phyloP scores from a whole-genome alignment of 2,329 filamentous ascomycete species.

The Fusarium haematococcum region DNA sequence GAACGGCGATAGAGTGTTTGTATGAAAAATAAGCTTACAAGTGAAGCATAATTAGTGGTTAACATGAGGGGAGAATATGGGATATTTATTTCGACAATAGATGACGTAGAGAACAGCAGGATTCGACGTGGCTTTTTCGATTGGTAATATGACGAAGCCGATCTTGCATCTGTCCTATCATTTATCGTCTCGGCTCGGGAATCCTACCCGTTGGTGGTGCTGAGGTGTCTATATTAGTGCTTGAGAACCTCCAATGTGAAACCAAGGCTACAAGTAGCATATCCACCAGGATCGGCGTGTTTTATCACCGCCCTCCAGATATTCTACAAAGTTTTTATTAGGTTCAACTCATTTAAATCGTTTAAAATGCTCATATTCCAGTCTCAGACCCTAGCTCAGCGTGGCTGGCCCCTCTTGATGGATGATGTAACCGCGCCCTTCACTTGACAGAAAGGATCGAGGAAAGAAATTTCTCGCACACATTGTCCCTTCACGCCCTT shows the following conservation, averaged over 20 bases:
- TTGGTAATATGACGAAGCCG: not conserved
- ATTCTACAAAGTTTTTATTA: not conserved
- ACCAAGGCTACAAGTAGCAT: no score
- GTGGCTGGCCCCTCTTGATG: not conserved
- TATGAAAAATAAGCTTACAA: not conserved
- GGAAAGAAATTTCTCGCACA: not conserved
- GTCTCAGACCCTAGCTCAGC: not conserved
- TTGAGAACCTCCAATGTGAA: not conserved
- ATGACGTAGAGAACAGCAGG: not conserved
- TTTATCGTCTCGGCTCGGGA: not conserved
- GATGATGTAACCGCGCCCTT: conserved; percentile 30
- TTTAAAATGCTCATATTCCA: fast-evolving
- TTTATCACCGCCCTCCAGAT: not conserved
- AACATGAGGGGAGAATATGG: not conserved
- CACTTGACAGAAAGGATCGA: conserved; percentile 11
- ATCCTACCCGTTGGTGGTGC: not conserved
- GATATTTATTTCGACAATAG: not conserved
- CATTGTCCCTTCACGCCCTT: not conserved
- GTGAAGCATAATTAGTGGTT: not conserved
- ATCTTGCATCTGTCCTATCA: not conserved
- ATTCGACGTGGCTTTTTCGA: not conserved
- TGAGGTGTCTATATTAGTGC: not conserved
- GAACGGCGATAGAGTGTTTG: not conserved
- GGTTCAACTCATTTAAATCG: not conserved
- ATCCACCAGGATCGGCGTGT: no score